Base-by-base conservation (phyloP, 176 grass and related monocot genomes). In the Eragrostis curvula region DNA sequence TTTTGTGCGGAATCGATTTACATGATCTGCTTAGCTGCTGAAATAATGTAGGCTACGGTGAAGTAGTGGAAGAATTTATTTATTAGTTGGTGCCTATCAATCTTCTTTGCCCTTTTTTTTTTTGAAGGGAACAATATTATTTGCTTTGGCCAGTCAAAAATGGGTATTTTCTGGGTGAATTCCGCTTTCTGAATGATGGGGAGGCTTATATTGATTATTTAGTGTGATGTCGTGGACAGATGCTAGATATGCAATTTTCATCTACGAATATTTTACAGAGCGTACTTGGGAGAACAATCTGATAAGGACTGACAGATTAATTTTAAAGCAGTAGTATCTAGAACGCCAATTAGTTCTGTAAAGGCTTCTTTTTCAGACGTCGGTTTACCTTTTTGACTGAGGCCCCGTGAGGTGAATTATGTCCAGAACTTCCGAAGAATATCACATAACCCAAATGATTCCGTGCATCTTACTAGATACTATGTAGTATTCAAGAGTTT, bases 111-210 rank as follows among this genome's bases (percentile, higher is more conserved):
- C n/a, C n/a, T n/a, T n/a, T n/a, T n/a, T n/a, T n/a, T n/a, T n/a
- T n/a, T n/a, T n/a, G n/a, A n/a, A n/a, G n/a, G n/a, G n/a, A n/a
- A n/a, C n/a, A n/a, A n/a, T n/a, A 23, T 61, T 36, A 12, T 20
- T 51, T 66, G 57, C 52, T 83, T 79, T 78, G 44, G 24, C 43
- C 73, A 62, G 85, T 84, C 59, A 66, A 84, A 74, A 75, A 28
- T 48, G 9, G 59, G 58, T 49, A 13, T 74, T 66, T 18, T 21
- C 61, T 1, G 15, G 40, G 57, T 29, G 30, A 52, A 24, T 77
- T 63, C 28, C 79, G 41, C 8, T 41, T 50, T 80, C 47, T 68
- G 72, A 36, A 15, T 52, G 44, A 62, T 60, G 20, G 17, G 8
- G n/a, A 57, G 23, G 42, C 48, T 46, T 47, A 6, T 62, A 23